These are phyloP conservation scores for Entonaema liquescens DNA, from an alignment of 495 filamentous ascomycete genomes.

Conservation along the genomic window DNA sequence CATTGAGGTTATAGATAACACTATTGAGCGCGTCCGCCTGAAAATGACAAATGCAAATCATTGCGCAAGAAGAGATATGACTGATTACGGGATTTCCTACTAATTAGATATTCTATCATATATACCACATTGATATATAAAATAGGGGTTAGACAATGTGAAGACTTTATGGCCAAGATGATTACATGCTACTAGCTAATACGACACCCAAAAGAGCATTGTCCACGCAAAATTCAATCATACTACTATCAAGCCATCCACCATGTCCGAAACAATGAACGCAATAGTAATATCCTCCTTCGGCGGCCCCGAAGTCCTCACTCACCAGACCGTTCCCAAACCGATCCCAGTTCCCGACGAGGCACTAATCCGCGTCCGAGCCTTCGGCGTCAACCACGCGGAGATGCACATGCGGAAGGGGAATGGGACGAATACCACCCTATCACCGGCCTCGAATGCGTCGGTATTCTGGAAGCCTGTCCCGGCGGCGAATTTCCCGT, in stretches of 20 bases:
- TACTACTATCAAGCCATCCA: background rate
- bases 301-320: conserved; percentile 29
- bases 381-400: conserved; percentile 60
- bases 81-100: no score
- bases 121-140: no score
- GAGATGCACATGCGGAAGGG: conserved; percentile 63
- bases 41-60: no score
- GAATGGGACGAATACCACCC: conserved; percentile 59
- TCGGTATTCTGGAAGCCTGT: conserved; percentile 49
- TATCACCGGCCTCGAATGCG: conserved; percentile 59
- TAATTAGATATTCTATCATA: no score
- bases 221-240: background rate
- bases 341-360: conserved; percentile 46
- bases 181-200: no score
- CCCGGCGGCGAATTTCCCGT: conserved; percentile 25
- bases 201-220: background rate
- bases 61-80: no score
- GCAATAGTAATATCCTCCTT: conserved; percentile 55
- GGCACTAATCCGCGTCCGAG: conserved; percentile 42
- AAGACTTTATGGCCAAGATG: no score
- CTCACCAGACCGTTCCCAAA: background rate
- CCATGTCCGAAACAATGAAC: conserved; percentile 50
- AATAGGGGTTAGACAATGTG: no score
- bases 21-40: no score
- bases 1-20: no score